Base-by-base conservation (phyloP, 1,284 basidiomycete genomes). In the Ustilago loliicola region DNA sequence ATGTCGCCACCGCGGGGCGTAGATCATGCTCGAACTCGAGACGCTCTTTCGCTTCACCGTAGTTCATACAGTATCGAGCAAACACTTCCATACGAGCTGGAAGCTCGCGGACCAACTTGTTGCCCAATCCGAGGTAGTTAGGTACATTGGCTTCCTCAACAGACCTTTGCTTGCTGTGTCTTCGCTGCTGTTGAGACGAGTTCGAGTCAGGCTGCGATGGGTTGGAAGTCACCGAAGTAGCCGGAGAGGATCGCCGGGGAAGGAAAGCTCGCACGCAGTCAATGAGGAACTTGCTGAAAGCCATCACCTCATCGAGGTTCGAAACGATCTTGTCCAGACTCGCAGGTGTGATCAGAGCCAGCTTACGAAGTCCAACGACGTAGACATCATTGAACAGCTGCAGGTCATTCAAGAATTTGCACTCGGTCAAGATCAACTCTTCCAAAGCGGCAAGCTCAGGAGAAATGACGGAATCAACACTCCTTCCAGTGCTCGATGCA, bases 301-400 rank as follows among this genome's bases (percentile, higher is more conserved):
- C 60, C 60, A 69, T 69, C 38, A 69, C 66, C 34, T 63, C 66
- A 40, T 69, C 66, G 38, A 69, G 21, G 27, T 63, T 69, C 23
- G 61, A 69, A 3, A 61, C 50, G 30, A 63, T 63, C 59, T 58
- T 61, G 11, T 55, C 61, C 19, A 69, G 17, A 25, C 58, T 61
- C 13, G 53, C 66, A 15, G 53, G 42, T 9, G 48, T 57, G 34
- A 69, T 57, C 8, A 69, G 56, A 21, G 40, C 66, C 50, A 69
- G 25, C 40, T 50, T 56, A n/a, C 55, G 54, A 38, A 69, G 19
- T 1, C 66, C 66, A 7, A 63, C 61, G 23, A 69, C 47, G 42
- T 69, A 69, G 40, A 69, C 61, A 54, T 63, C 56, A n/a, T 57
- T 47, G 47, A 69, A 32, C 17, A 63, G 55, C 61, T 69, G 60